Evolutionary conservation across 306 rosid genomes (phyloP).

Genomic region (Parietaria judaica): DNA sequence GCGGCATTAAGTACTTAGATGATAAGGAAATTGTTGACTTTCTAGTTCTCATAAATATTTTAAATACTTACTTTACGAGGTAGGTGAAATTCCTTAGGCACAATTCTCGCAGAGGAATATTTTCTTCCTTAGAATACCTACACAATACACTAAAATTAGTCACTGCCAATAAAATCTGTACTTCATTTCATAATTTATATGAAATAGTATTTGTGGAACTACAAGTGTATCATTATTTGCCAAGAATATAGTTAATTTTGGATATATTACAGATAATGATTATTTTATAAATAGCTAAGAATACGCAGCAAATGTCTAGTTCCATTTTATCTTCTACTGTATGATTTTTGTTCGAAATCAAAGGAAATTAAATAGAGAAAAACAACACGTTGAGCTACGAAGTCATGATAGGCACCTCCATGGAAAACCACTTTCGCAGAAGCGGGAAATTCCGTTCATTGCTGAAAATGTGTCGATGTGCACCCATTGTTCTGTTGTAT

Average conservation of each 20-base stretch:
- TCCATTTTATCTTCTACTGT: no score
- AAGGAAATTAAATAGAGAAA: constrained; percentile 4
- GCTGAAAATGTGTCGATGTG: constrained; percentile 96
- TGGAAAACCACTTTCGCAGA: constrained; percentile 60
- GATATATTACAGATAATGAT: no score
- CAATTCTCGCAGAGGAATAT: constrained; percentile 40
- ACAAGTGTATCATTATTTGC: no score
- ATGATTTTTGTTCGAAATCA: not conserved
- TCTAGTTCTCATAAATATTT: constrained; percentile 7
- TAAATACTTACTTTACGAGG: constrained; percentile 64
- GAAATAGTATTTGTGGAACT: no score
- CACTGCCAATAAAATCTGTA: not conserved
- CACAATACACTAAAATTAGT: constrained; percentile 8
- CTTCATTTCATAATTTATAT: not conserved
- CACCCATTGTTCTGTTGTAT: constrained; percentile 49
- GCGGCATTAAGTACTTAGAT: no score
- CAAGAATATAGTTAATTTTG: no score
- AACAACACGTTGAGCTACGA: constrained; percentile 6
- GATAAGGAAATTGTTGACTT: not conserved
- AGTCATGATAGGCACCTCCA: constrained; percentile 60
- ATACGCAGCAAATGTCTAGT: no score
- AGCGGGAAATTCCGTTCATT: constrained; percentile 95
- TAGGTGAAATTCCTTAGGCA: constrained; percentile 60
- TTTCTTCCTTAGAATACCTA: constrained; percentile 96
- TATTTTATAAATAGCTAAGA: no score